Evolutionary conservation across 768 basidiomycete genomes (phyloP).

Genomic region (Pleurotus sapidus): DNA sequence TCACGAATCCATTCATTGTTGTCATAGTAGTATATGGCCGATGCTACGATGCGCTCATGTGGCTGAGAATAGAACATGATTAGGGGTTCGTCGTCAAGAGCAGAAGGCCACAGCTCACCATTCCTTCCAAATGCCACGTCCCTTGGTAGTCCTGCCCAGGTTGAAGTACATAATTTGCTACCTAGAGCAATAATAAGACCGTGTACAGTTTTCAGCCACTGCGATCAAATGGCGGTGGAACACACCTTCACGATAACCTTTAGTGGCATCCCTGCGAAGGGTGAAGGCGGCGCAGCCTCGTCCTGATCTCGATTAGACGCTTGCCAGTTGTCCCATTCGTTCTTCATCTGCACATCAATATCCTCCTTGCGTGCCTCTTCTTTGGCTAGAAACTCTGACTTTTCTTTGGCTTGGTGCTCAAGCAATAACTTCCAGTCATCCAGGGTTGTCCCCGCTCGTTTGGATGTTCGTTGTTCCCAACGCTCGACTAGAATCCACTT

Average conservation of each 20-base stretch:
- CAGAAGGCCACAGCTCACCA: conserved; percentile 3
- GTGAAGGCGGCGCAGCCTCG: not conserved
- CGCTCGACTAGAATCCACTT: not conserved
- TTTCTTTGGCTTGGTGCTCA: not conserved
- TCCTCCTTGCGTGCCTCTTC: not conserved
- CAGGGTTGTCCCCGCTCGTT: not conserved
- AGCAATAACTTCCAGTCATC: not conserved
- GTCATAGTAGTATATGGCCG: conserved; percentile 14
- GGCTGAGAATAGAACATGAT: conserved; percentile 4
- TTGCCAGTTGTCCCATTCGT: not conserved
- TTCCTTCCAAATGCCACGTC: conserved; percentile 17
- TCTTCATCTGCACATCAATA: not conserved
- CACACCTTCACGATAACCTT: not conserved
- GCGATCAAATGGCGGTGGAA: too few species aligned
- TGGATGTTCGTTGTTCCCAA: not conserved
- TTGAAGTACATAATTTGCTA: conserved; percentile 13
- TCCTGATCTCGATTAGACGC: not conserved
- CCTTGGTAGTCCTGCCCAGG: conserved; percentile 14
- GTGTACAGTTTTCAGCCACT: not conserved
- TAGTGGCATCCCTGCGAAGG: not conserved
- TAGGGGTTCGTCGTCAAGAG: not conserved
- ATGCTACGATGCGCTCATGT: conserved; percentile 14
- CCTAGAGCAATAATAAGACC: not conserved
- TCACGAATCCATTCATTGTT: conserved; percentile 10
- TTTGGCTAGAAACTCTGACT: not conserved